These are phyloP conservation scores for Cercospora sojina DNA, from an alignment of 2,329 filamentous ascomycete genomes.

Conservation along the genomic window DNA sequence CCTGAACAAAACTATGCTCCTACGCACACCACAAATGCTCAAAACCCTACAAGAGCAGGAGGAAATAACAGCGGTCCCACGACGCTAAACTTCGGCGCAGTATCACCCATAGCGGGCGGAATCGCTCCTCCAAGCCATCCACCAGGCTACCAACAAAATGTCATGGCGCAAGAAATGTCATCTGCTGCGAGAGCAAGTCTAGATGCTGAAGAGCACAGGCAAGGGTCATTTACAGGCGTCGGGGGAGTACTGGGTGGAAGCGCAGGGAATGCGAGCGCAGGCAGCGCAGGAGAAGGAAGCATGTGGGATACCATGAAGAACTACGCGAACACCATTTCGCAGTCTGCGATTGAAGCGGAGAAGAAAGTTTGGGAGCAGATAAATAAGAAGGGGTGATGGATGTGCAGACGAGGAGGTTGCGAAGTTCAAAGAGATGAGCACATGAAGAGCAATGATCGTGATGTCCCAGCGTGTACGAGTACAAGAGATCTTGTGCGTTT, in stretches of 20 bases:
- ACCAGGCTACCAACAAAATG: slow-evolving; percentile 51
- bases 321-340: slow-evolving; percentile 45
- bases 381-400: slow-evolving; percentile 31
- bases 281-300: slow-evolving; percentile 15
- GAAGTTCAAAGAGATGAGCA: background rate
- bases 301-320: slow-evolving; percentile 44
- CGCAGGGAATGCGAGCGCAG: slow-evolving; percentile 19
- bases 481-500: background rate
- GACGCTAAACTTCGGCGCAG: slow-evolving; percentile 42
- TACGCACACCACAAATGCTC: slow-evolving; percentile 40
- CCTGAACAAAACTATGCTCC: slow-evolving; percentile 41
- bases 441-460: background rate
- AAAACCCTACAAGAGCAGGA: slow-evolving; percentile 19
- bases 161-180: slow-evolving; percentile 44
- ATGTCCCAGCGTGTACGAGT: background rate
- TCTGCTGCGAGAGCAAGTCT: slow-evolving; percentile 38
- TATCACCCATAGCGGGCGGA: slow-evolving; percentile 26
- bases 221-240: slow-evolving; percentile 23
- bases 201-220: slow-evolving; percentile 27
- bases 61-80: slow-evolving; percentile 35
- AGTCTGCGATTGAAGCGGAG: slow-evolving; percentile 47
- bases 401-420: background rate
- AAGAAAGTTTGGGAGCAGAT: slow-evolving; percentile 51
- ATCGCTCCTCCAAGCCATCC: slow-evolving; percentile 41
- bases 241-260: slow-evolving; percentile 29